phyloP scores from a whole-genome alignment of 208 protist genomes.

The Crithidia fasciculata region DNA sequence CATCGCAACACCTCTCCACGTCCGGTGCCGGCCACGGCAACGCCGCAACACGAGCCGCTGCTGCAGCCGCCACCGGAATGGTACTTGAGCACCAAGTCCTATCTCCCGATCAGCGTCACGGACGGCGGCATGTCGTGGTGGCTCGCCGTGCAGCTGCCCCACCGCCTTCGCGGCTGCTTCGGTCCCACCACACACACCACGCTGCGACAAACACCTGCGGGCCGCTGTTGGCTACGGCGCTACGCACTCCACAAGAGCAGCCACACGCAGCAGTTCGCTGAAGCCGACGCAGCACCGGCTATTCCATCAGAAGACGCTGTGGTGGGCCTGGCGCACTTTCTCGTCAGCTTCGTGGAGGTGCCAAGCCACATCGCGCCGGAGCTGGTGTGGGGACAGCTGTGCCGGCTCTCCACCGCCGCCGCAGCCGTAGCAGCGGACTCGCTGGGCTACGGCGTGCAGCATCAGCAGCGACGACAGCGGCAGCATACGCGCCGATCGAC shows the following conservation, averaged over 20 bases:
- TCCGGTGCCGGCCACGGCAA: no score
- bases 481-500: no score
- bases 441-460: neutral
- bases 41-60: neutral
- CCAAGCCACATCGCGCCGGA: conserved; percentile 31
- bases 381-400: conserved; percentile 34
- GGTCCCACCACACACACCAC: conserved; percentile 28
- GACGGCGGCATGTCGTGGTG: conserved; percentile 51
- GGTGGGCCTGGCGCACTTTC: conserved; percentile 18
- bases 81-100: conserved; percentile 22
- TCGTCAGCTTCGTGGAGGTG: conserved; percentile 28
- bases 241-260: neutral
- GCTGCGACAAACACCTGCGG: conserved; percentile 21
- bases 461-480: neutral
- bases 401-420: conserved; percentile 9
- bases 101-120: conserved; percentile 32
- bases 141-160: conserved; percentile 31
- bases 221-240: conserved; percentile 27
- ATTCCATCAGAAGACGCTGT: conserved; percentile 6
- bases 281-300: no score
- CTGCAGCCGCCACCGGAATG: conserved; percentile 7
- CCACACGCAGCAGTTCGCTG: no score
- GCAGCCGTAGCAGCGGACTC: neutral
- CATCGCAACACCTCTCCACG: neutral
- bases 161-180: conserved; percentile 39